Conservation (phyloP, 2,329 filamentous ascomycete species). For the Mycosphaerella arachidis region DNA sequence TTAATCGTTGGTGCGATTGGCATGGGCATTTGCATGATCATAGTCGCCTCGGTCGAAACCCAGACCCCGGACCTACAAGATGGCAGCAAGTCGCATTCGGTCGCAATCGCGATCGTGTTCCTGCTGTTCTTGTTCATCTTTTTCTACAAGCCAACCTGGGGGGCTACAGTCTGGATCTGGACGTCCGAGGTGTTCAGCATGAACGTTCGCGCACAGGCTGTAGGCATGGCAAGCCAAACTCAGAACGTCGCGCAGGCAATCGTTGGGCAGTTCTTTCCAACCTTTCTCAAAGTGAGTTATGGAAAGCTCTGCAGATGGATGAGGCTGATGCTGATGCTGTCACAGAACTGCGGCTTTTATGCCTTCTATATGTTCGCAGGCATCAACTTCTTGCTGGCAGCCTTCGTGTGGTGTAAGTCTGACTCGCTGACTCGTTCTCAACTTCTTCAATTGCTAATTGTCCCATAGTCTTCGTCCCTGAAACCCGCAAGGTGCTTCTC, state of each 20-base stretch:
- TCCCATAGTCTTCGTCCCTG: conserved; percentile 33
- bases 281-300: conserved; percentile 48
- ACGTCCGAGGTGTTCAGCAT: conserved; percentile 65
- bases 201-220: conserved; percentile 67
- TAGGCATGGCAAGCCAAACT: conserved; percentile 59
- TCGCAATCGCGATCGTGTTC: conserved; percentile 66
- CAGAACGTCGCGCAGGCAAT: conserved; percentile 61
- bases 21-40: conserved; percentile 67
- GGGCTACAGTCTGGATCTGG: conserved; percentile 67
- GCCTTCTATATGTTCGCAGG: conserved; percentile 54
- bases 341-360: conserved; percentile 51
- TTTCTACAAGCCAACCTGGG: conserved; percentile 62
- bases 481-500: conserved; percentile 45
- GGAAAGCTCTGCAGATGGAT: neutral
- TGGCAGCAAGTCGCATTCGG: conserved; percentile 54
- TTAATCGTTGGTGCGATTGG: conserved; percentile 64
- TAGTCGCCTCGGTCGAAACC: conserved; percentile 55
- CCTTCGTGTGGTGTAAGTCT: conserved; percentile 34
- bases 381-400: conserved; percentile 39
- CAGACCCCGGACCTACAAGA: conserved; percentile 52
- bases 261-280: conserved; percentile 67
- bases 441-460: conserved; percentile 37
- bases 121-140: conserved; percentile 33
- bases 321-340: neutral
- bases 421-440: conserved; percentile 35